Evolutionary conservation across 2,329 filamentous ascomycete genomes (phyloP), one percentile per base, ranked within the genome.

Genomic region (Trichoderma citrinoviride): DNA sequence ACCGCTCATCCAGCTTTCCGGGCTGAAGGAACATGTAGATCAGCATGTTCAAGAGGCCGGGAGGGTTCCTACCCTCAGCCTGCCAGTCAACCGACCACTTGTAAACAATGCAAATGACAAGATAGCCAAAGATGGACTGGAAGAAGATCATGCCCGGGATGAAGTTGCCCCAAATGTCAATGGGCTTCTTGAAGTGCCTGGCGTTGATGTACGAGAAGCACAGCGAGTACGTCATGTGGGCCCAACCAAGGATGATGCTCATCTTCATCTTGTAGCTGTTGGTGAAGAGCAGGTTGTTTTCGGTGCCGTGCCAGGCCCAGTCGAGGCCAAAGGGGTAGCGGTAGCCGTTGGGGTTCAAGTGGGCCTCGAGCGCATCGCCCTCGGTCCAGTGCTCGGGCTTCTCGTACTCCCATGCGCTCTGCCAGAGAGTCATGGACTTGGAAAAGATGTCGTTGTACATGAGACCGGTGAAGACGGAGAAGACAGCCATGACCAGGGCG

Each of bases 241-340:
- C 87, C 95, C 96, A 99, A 77, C 96, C 95, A 69, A 99, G 85
- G 70, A 99, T 87, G 75, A 99, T 97, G 82, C 92, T 96, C 80
- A 99, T 91, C 84, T 99, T 99, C 95, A 99, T 99, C 88, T 99
- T 99, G 85, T 95, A 96, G 79, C 91, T 96, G 89, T 99, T 99
- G 77, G 87, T 90, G 81, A 99, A 99, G 56, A 99, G 85, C 21
- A 99, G 84, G 67, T 96, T 90, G 73, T 99, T 99, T 73, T 98
- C 94, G 14, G 93, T 90, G 66, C 90, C 93, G 76, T 99, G 96
- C 95, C 95, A 99, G 74, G 90, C 91, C 88, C 90, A 97, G 75
- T 99, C 95, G 67, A 99, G 80, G 70, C 95, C 95, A 74, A 99
- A 97, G 17, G 96, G 94, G 77, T 97, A 99, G 58, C 93, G 90